Conservation (phyloP, 23 red algal species). For the Gracilaria gracilis region DNA sequence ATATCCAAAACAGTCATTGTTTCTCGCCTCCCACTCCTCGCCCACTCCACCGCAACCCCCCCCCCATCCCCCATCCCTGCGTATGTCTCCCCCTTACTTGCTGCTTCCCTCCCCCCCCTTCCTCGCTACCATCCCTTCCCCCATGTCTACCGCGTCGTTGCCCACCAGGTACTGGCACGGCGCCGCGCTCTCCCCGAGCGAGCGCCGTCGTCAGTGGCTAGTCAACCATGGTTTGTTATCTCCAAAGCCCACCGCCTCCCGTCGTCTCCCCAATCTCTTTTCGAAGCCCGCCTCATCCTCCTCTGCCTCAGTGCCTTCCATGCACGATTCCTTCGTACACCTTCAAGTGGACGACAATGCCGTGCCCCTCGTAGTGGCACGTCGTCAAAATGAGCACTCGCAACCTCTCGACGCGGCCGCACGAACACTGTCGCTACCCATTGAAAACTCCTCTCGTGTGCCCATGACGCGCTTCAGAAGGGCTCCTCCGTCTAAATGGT, state of each 20-base stretch:
- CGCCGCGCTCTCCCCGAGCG: background rate
- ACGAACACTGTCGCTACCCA: slow-evolving; percentile 5
- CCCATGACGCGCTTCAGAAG: background rate
- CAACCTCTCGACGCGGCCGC: background rate
- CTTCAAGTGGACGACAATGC: slow-evolving; percentile 28
- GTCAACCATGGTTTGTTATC: slow-evolving; percentile 29
- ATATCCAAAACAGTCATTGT: too few relatives aligned
- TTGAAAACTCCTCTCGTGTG: background rate
- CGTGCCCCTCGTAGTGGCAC: slow-evolving; percentile 20
- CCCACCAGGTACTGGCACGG: slow-evolving; percentile 22
- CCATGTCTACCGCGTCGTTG: slow-evolving; percentile 35
- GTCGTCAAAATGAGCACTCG: background rate
- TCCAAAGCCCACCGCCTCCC: slow-evolving; percentile 22
- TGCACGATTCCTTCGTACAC: slow-evolving; percentile 24
- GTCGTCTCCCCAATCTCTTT: slow-evolving; percentile 25
- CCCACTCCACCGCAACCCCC: too few relatives aligned
- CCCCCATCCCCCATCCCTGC: background rate
- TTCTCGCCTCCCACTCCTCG: too few relatives aligned
- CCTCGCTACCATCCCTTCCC: background rate
- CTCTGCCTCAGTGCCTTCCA: background rate
- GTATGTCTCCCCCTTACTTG: background rate
- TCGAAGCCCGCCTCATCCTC: background rate
- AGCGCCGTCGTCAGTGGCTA: slow-evolving; percentile 22
- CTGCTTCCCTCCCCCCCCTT: too few relatives aligned
- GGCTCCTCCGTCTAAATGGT: slow-evolving; percentile 1